Conservation (phyloP, 805 yeast species). For the Starmerella floris region DNA sequence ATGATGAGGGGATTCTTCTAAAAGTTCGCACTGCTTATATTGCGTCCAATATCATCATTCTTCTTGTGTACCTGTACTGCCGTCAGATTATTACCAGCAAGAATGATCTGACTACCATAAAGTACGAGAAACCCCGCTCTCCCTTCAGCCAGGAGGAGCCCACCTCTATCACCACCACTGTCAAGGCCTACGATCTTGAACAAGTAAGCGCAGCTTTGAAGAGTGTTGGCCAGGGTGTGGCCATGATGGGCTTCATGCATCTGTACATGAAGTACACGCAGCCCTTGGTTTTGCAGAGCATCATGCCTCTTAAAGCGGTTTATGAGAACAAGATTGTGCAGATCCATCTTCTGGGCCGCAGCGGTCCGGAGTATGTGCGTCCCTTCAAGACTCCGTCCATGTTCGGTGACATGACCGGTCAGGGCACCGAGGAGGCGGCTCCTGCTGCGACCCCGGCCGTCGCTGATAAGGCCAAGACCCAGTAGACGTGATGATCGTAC, state of each 20-base stretch:
- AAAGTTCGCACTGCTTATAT: slow-evolving; percentile 65
- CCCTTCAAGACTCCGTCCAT: slow-evolving; percentile 85
- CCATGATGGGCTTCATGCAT: slow-evolving; percentile 98
- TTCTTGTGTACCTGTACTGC: slow-evolving; percentile 53
- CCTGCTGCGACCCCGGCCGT: background rate
- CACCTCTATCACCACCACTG: slow-evolving; percentile 67
- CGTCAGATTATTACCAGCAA: slow-evolving; percentile 48
- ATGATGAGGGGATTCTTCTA: slow-evolving; percentile 58
- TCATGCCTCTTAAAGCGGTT: slow-evolving; percentile 80
- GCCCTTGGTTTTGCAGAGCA: slow-evolving; percentile 89
- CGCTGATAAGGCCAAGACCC: background rate
- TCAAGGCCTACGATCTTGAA: slow-evolving; percentile 85
- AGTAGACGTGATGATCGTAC: no score
- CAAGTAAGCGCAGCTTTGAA: slow-evolving; percentile 71
- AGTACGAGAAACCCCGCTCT: slow-evolving; percentile 76
- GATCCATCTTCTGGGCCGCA: slow-evolving; percentile 70
- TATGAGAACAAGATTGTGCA: slow-evolving; percentile 80
- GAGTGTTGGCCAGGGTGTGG: slow-evolving; percentile 74
- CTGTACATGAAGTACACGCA: slow-evolving; percentile 93
- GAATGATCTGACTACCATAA: slow-evolving; percentile 80
- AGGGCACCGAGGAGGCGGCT: slow-evolving; percentile 75
- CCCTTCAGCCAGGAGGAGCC: slow-evolving; percentile 61
- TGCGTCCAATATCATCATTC: slow-evolving; percentile 50
- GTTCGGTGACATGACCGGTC: slow-evolving; percentile 43
- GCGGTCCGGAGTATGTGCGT: slow-evolving; percentile 77